A percentile compares a stretch with the other conserved stretches of the same genome.
Conservation (phyloP, 2,329 filamentous ascomycete species). For the Amylocarpus encephaloides region DNA sequence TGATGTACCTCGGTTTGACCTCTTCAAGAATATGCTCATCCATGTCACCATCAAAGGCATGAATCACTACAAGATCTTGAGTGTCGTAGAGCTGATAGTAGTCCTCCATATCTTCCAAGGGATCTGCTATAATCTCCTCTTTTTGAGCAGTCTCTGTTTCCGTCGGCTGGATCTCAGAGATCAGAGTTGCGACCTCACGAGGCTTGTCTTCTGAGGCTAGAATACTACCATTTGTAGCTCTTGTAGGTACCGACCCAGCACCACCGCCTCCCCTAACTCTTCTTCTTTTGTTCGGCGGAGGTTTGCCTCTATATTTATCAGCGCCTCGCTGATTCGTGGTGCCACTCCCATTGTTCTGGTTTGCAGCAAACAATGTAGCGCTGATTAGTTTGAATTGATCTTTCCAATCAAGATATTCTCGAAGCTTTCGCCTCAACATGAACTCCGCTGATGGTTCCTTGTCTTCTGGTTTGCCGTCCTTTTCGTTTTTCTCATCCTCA, state of each 20-base stretch:
- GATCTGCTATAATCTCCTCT: conserved; percentile 68
- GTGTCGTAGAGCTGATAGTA: conserved; percentile 90
- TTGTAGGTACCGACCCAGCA: conserved; percentile 49
- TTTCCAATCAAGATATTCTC: conserved; percentile 88
- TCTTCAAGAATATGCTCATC: conserved; percentile 97
- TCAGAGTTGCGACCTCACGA: conserved; percentile 70
- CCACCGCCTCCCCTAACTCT: conserved; percentile 73
- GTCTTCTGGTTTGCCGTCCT: conserved; percentile 43
- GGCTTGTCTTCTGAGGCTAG: conserved; percentile 77
- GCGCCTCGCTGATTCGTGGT: conserved; percentile 46
- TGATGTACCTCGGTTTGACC: conserved; percentile 83
- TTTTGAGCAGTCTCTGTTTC: conserved; percentile 71
- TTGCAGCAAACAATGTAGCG: conserved; percentile 69
- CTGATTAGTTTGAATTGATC: conserved; percentile 81
- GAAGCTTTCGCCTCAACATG: conserved; percentile 84
- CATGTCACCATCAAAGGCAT: conserved; percentile 91
- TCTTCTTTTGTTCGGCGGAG: conserved; percentile 78
- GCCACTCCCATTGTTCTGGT: conserved; percentile 67
- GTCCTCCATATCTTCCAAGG: conserved; percentile 84
- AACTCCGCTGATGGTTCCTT: conserved; percentile 67
- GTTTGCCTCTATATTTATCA: conserved; percentile 47
- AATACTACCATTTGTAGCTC: conserved; percentile 68
- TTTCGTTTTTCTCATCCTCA: conserved; percentile 36
- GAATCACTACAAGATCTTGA: conserved; percentile 79
- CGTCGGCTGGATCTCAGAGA: conserved; percentile 77